These are phyloP conservation scores for Eucalyptus curtisii DNA, from an alignment of 345 rosid species.

Conservation along the genomic window DNA sequence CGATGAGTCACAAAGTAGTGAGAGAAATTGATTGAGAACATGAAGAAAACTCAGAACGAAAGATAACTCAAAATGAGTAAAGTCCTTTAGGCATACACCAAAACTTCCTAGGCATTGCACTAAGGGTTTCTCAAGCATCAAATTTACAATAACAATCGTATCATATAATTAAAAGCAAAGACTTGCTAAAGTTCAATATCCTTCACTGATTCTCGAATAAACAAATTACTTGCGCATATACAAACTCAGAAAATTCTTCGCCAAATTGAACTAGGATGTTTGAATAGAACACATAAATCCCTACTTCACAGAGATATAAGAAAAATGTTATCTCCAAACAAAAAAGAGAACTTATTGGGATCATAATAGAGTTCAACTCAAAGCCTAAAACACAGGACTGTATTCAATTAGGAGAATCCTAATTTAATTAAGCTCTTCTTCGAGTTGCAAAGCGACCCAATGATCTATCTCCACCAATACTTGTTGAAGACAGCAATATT, in stretches of 20 bases:
- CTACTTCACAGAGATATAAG: not conserved
- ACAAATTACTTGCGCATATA: not conserved
- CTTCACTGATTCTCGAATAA: not conserved
- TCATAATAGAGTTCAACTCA: not conserved
- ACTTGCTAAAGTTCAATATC: not conserved
- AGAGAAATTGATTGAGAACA: not conserved
- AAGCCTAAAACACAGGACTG: not conserved
- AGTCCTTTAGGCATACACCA: not conserved
- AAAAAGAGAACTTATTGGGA: not conserved
- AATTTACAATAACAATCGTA: not conserved
- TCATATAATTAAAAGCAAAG: not conserved
- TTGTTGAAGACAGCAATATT: not conserved
- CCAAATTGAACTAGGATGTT: not conserved
- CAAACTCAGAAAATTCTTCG: not conserved
- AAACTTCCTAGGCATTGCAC: not conserved
- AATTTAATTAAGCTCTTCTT: not conserved
- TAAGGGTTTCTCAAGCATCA: not conserved
- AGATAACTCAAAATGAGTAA: not conserved
- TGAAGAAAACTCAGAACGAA: not conserved
- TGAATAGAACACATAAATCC: not conserved
- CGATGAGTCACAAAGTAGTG: not conserved
- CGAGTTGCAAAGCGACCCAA: not conserved
- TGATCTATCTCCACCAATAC: not conserved
- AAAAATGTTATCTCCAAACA: not conserved
- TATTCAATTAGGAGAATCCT: not conserved